phyloP scores from a whole-genome alignment of 2,329 filamentous ascomycete species.

The Pseudophaeomoniella oleicola region DNA sequence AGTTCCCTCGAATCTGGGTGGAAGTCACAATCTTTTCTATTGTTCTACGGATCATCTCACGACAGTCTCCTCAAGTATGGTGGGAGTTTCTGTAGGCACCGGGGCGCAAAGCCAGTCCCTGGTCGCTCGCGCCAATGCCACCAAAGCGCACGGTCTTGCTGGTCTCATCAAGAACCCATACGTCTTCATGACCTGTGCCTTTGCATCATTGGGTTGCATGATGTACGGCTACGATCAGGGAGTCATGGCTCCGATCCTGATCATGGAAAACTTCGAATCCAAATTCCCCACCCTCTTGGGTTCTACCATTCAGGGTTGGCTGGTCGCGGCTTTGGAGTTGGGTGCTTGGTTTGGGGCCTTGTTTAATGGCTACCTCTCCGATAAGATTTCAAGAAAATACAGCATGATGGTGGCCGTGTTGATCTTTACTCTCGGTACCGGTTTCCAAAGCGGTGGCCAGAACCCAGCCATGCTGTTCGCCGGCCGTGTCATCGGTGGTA shows the following conservation, averaged over 20 bases:
- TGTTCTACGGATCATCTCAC: no score
- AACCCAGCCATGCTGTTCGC: constrained; percentile 5
- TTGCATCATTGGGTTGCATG: constrained; percentile 27
- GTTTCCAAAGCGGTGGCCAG: constrained; percentile 14
- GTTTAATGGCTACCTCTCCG: constrained; percentile 23
- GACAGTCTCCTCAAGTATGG: no score
- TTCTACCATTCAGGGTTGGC: constrained; percentile 24
- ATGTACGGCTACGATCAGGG: constrained; percentile 31
- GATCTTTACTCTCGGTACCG: constrained; percentile 29
- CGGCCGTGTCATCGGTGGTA: constrained; percentile 19
- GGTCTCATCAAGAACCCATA: constrained; percentile 22
- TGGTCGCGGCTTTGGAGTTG: constrained; percentile 29
- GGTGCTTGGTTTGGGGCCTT: constrained; percentile 19
- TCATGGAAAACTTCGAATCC: constrained; percentile 29
- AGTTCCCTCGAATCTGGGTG: no score
- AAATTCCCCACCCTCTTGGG: constrained; percentile 15
- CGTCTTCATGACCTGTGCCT: constrained; percentile 27
- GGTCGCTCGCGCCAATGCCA: no score
- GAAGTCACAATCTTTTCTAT: no score
- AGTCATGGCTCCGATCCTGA: constrained; percentile 28
- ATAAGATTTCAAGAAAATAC: constrained; percentile 29
- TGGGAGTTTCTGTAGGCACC: no score
- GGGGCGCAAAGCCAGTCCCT: no score
- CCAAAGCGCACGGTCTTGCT: no score
- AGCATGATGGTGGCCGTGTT: constrained; percentile 23